Conservation (phyloP, 148 eudicot species). For the Pharnaceum exiguum region DNA sequence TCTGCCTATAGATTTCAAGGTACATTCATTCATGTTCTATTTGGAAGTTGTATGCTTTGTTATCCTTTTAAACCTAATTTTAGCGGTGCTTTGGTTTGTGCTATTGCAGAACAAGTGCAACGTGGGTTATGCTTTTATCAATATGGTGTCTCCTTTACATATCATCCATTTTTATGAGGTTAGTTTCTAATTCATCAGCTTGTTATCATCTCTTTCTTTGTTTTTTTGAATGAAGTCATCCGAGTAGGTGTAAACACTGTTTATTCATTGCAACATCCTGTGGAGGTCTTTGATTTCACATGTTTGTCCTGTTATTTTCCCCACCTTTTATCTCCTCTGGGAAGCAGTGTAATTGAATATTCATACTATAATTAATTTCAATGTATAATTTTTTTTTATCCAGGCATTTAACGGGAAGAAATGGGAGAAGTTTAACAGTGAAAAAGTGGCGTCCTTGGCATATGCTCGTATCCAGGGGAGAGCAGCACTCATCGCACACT, state of each 20-base stretch:
- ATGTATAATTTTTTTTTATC: neutral
- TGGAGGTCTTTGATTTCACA: too few species aligned
- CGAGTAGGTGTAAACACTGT: too few species aligned
- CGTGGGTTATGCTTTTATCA: constrained; percentile 95
- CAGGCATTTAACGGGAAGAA: constrained; percentile 87
- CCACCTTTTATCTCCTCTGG: neutral
- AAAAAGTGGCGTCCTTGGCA: constrained; percentile 86
- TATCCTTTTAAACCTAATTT: constrained; percentile 2
- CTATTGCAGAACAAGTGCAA: constrained; percentile 90
- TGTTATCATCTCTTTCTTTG: neutral
- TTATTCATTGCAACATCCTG: too few species aligned
- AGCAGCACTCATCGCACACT: constrained; percentile 69
- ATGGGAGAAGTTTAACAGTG: constrained; percentile 96
- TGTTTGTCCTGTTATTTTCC: too few species aligned
- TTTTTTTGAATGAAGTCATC: neutral
- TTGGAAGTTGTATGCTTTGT: neutral
- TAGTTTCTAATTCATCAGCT: constrained; percentile 1
- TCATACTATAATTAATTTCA: neutral
- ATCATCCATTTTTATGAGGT: constrained; percentile 83
- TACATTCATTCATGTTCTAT: constrained; percentile 16
- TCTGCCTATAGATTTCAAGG: constrained; percentile 96
- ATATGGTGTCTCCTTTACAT: constrained; percentile 78
- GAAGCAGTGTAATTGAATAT: neutral
- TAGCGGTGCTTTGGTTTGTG: constrained; percentile 7
- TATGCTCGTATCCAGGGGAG: constrained; percentile 92